phyloP scores from a whole-genome alignment of 768 basidiomycete species.

The Panaeolus cyanescens region DNA sequence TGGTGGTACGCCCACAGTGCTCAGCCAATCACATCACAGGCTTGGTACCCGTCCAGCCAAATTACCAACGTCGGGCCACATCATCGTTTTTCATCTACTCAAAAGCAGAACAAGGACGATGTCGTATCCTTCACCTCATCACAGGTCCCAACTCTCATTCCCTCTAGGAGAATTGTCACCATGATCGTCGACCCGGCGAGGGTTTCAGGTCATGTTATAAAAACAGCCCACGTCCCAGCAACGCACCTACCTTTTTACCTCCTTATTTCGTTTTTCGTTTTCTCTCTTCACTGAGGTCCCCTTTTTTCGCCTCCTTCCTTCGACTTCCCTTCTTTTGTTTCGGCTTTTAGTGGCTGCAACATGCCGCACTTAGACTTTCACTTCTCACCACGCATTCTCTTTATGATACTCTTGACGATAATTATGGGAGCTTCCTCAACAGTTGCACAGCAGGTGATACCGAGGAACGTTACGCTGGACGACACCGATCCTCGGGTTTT shows the following conservation, averaged over 20 bases:
- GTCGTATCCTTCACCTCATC: neutral
- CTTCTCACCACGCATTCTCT: constrained; percentile 1
- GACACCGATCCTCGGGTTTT: constrained; percentile 16
- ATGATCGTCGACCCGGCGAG: neutral
- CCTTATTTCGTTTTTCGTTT: too few relatives aligned
- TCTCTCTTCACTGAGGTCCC: neutral
- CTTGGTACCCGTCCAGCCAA: neutral
- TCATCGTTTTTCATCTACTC: neutral
- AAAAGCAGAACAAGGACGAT: neutral
- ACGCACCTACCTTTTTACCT: too few relatives aligned
- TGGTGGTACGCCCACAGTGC: neutral
- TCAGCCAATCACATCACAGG: neutral
- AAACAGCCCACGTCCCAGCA: too few relatives aligned
- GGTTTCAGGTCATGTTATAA: neutral
- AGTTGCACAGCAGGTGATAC: neutral
- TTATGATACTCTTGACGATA: neutral
- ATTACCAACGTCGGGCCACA: neutral
- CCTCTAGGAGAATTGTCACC: neutral
- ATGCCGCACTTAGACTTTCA: neutral
- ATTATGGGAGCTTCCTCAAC: neutral
- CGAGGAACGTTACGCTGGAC: constrained; percentile 20
- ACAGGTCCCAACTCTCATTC: neutral
- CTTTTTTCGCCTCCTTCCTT: neutral
- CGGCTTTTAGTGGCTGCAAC: neutral
- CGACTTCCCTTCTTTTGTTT: neutral